These are phyloP conservation scores for Fusarium chuoi DNA, from an alignment of 2,329 filamentous ascomycete genomes.

Conservation along the genomic window DNA sequence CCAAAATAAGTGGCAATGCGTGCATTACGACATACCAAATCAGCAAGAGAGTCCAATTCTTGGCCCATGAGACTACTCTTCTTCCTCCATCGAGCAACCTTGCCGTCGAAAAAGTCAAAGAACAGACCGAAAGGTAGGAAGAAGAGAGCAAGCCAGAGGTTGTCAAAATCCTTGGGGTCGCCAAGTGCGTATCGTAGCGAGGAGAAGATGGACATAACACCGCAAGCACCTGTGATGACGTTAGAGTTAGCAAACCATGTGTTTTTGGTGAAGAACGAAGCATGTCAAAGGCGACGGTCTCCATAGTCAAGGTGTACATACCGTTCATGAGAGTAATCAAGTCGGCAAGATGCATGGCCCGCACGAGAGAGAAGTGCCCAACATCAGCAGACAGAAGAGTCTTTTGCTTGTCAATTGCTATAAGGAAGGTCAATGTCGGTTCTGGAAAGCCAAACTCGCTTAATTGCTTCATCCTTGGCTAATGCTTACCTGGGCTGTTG, in stretches of 20 bases:
- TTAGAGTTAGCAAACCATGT: constrained; percentile 6
- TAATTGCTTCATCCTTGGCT: neutral
- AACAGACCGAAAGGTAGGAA: constrained; percentile 95
- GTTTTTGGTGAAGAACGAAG: too few species aligned
- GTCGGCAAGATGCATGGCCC: constrained; percentile 81
- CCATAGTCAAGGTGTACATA: constrained; percentile 47
- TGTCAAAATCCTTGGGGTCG: constrained; percentile 70
- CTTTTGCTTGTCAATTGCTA: constrained; percentile 80
- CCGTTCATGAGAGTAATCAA: constrained; percentile 86
- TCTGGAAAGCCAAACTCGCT: neutral
- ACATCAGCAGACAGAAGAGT: constrained; percentile 74
- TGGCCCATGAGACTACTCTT: constrained; percentile 99
- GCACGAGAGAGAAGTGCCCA: constrained; percentile 77
- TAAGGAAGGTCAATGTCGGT: constrained; percentile 2
- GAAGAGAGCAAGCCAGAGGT: constrained; percentile 83
- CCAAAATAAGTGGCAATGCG: neutral
- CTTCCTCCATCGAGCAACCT: constrained; percentile 93
- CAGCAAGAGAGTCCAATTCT: constrained; percentile 94
- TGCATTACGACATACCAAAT: constrained; percentile 72
- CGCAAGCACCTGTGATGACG: constrained; percentile 73
- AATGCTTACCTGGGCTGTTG: constrained; percentile 50
- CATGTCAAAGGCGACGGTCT: neutral
- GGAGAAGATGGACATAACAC: constrained; percentile 94
- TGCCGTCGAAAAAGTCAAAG: constrained; percentile 98
- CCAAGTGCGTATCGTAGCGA: constrained; percentile 92